Percentiles rank a stretch among this genome's conserved stretches.
Evolutionary conservation across 163 green algal species (phyloP).

Genomic region (Smithsoniella earleae): DNA sequence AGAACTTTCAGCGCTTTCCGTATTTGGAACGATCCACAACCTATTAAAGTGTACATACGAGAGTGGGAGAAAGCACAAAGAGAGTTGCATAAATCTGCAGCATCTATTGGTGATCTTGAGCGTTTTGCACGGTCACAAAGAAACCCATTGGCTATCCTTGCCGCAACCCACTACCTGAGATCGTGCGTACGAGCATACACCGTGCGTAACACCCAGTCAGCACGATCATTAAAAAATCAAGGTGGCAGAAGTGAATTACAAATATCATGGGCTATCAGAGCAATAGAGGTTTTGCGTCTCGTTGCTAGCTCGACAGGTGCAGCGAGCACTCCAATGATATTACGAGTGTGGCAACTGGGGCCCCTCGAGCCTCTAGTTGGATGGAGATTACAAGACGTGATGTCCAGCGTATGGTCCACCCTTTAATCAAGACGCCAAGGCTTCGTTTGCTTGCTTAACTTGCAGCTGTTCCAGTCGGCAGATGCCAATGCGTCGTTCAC

Average conservation of each 20-base stretch:
- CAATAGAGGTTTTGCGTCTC: too few relatives aligned
- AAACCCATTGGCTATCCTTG: background rate
- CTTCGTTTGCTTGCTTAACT: too few relatives aligned
- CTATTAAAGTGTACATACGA: background rate
- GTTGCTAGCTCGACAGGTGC: background rate
- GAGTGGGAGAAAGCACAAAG: background rate
- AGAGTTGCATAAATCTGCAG: background rate
- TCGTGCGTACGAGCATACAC: background rate
- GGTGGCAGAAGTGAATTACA: too few relatives aligned
- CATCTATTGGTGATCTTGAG: background rate
- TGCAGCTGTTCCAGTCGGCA: too few relatives aligned
- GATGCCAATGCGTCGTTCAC: too few relatives aligned
- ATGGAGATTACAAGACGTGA: background rate
- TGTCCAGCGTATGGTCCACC: background rate
- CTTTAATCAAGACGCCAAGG: too few relatives aligned
- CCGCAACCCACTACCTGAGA: conserved; percentile 1
- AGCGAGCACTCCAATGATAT: background rate
- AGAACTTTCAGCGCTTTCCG: conserved; percentile 3
- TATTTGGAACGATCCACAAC: background rate
- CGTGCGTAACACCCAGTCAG: background rate
- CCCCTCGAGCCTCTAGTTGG: conserved; percentile 4
- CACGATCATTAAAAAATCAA: too few relatives aligned
- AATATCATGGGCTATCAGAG: too few relatives aligned
- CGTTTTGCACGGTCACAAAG: background rate
- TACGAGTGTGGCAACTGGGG: conserved; percentile 1